Conservation (phyloP, 768 basidiomycete species). For the Hygrocybe coccinea region DNA sequence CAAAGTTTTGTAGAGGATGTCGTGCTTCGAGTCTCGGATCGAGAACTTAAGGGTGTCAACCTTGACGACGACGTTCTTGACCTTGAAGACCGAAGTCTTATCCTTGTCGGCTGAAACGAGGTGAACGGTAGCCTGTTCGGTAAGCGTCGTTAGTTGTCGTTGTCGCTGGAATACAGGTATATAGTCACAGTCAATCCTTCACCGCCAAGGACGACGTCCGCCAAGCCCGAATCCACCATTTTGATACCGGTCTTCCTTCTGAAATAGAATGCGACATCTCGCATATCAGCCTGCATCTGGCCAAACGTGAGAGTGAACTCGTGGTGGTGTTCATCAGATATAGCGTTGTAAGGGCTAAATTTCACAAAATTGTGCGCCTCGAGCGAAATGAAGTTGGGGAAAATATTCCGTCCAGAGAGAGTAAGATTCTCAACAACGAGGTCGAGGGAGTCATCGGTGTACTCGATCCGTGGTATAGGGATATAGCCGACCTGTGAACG, state of each 20-base stretch:
- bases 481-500: conserved; percentile 61
- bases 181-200: conserved; percentile 62
- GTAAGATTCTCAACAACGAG: conserved; percentile 92
- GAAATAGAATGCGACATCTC: conserved; percentile 90
- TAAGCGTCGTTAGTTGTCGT: background rate
- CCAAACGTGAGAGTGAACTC: conserved; percentile 68
- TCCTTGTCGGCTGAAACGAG: conserved; percentile 61
- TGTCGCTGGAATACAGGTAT: background rate
- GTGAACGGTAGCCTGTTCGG: conserved; percentile 48
- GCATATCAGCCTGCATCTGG: conserved; percentile 92
- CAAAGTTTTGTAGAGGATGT: conserved; percentile 80
- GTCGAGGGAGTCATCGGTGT: conserved; percentile 81
- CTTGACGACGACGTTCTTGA: conserved; percentile 68
- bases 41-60: conserved; percentile 85
- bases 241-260: conserved; percentile 80
- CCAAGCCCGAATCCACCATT: conserved; percentile 75
- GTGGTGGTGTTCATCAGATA: conserved; percentile 60
- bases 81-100: conserved; percentile 64
- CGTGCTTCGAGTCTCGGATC: conserved; percentile 89
- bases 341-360: conserved; percentile 71
- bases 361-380: conserved; percentile 80
- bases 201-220: conserved; percentile 82
- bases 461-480: conserved; percentile 92
- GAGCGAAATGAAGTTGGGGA: conserved; percentile 71
- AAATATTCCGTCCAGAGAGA: conserved; percentile 80